Evolutionary conservation across 768 basidiomycete species (phyloP), one percentile per base, ranked within the genome.

Genomic region (Hygrocybe punicea): DNA sequence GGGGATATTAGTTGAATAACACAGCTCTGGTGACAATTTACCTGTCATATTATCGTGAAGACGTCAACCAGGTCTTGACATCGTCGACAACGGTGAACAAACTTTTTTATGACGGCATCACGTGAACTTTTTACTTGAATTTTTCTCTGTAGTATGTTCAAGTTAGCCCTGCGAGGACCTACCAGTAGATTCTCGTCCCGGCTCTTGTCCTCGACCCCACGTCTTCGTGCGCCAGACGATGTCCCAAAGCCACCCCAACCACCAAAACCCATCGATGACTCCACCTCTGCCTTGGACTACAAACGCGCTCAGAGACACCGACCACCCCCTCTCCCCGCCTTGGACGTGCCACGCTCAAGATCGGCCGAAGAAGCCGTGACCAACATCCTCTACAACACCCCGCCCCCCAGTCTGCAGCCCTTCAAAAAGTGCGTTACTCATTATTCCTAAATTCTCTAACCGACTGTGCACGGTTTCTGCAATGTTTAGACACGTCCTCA

Each of bases 351-450:
- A 3, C 82, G 91, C 51, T 78, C 84, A 11, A 83, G 93, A 48
- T 87, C 82, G 9, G 95, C 95, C 17, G 94, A 97, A 71, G 93
- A 98, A 73, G 93, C 96, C 29, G 96, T 98, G 34, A 95, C 93
- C 33, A 98, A 98, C 67, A 98, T 98, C 64, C 76, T 98, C 13
- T 98, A 98, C 76, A 97, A 98, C 67, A 95, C 94, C 2, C 93
- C 92, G 8, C 91, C 93, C 21, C 91, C 93, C 4, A 93, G 88
- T 67, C 70, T 90, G 48, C 91, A 95, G 67, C 93, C 93, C 2
- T 97, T 86, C 75, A 95, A 95, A 81, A 91, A 89, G 93, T 93
- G 63, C 60, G 82, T 75, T 34, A 17, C 48, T 25, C 37, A 51
- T 55, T 45, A 37, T 33, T 14, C 52, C 50, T 29, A 17, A 47